These are phyloP conservation scores for Desmodesmus armatus DNA, from an alignment of 139 green algal species.

Conservation along the genomic window DNA sequence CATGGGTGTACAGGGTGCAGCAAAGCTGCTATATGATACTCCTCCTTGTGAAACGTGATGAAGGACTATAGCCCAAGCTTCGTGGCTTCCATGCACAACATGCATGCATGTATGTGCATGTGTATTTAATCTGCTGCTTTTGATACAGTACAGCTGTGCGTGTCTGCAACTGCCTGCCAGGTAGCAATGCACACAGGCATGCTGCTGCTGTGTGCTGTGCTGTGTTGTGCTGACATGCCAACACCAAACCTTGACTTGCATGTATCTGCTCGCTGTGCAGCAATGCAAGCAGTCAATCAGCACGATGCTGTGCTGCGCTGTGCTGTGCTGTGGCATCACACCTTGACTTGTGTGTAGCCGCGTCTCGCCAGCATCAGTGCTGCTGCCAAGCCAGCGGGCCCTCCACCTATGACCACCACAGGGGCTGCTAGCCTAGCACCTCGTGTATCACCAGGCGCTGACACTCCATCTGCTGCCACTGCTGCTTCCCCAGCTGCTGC, in stretches of 20 bases:
- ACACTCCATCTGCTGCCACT: background rate
- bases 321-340: background rate
- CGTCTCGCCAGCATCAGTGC: constrained; percentile 64
- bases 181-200: background rate
- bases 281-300: background rate
- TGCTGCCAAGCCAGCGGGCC: constrained; percentile 55
- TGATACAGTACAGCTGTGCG: background rate
- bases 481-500: background rate
- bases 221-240: background rate
- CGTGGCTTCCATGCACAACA: no score
- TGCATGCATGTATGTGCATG: no score
- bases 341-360: constrained; percentile 60
- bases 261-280: background rate
- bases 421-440: background rate
- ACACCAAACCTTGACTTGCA: background rate
- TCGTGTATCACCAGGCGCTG: background rate
- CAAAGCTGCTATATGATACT: no score
- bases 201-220: background rate
- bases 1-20: no score
- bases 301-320: background rate
- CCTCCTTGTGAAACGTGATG: no score
- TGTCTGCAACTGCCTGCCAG: background rate
- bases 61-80: no score
- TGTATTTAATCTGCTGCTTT: no score
- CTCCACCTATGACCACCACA: constrained; percentile 58